phyloP scores from a whole-genome alignment of 176 grass and related monocot species.

The Musa acuminata region DNA sequence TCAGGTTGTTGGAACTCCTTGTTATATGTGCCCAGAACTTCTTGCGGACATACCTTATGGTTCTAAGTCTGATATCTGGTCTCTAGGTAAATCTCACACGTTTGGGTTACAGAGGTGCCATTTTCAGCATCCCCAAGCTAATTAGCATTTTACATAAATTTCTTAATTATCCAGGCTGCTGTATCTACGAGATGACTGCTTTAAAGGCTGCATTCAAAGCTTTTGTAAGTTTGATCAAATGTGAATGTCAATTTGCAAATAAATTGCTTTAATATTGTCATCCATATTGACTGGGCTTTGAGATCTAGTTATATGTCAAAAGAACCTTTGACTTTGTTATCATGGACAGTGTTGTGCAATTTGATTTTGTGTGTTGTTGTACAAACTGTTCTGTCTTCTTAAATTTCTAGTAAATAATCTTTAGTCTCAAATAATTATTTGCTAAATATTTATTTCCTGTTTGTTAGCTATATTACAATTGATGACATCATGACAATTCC shows the following conservation, averaged over 20 bases:
- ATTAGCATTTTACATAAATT: background rate
- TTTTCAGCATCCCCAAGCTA: background rate
- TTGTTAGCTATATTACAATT: too few relatives aligned
- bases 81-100: constrained; percentile 49
- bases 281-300: too few relatives aligned
- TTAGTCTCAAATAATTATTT: too few relatives aligned
- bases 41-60: constrained; percentile 98
- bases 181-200: constrained; percentile 95
- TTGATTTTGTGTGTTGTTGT: too few relatives aligned
- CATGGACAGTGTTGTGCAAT: too few relatives aligned
- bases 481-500: too few relatives aligned
- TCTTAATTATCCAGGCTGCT: constrained; percentile 60
- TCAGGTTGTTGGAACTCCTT: constrained; percentile 85
- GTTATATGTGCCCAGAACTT: constrained; percentile 97
- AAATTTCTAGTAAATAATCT: too few relatives aligned
- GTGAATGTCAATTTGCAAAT: background rate
- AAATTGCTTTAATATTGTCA: constrained; percentile 4
- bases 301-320: too few relatives aligned
- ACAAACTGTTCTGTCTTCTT: too few relatives aligned
- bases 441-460: too few relatives aligned
- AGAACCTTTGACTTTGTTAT: too few relatives aligned
- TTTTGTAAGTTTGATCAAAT: constrained; percentile 54
- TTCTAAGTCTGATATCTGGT: constrained; percentile 91
- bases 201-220: constrained; percentile 90
- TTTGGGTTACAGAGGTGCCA: background rate